A percentile compares a stretch with the other conserved stretches of the same genome.
These are phyloP conservation scores for Phytophthora palmivora DNA, from an alignment of 352 stramenopile species.

Conservation along the genomic window DNA sequence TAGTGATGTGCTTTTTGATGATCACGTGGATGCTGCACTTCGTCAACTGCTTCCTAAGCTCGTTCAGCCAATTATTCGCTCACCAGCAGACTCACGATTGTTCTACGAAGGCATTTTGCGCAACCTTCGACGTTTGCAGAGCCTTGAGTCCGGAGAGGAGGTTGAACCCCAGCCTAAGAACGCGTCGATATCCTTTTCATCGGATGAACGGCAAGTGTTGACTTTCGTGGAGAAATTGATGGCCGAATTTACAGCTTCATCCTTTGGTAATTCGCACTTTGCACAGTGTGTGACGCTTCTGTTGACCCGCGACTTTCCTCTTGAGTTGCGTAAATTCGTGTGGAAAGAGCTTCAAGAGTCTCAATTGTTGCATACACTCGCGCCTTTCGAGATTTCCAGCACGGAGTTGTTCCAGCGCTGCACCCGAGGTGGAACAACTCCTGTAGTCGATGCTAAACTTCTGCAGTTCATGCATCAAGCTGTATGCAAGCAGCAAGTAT, in stretches of 20 bases:
- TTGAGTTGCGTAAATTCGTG: slow-evolving; percentile 63
- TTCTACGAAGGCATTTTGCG: slow-evolving; percentile 58
- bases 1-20: slow-evolving; percentile 75
- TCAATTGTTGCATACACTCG: slow-evolving; percentile 58
- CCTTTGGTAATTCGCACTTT: slow-evolving; percentile 74
- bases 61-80: slow-evolving; percentile 40
- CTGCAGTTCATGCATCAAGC: slow-evolving; percentile 59
- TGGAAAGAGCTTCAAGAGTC: slow-evolving; percentile 75
- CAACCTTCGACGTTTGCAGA: slow-evolving; percentile 61
- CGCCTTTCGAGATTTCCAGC: slow-evolving; percentile 42
- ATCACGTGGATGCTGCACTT: slow-evolving; percentile 64
- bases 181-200: slow-evolving; percentile 43
- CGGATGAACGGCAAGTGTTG: slow-evolving; percentile 60
- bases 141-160: slow-evolving; percentile 41
- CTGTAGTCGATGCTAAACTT: slow-evolving; percentile 46
- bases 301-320: slow-evolving; percentile 60
- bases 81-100: slow-evolving; percentile 22
- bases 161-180: slow-evolving; percentile 2
- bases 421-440: slow-evolving; percentile 22
- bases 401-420: slow-evolving; percentile 47
- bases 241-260: slow-evolving; percentile 71
- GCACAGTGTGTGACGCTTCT: slow-evolving; percentile 70
- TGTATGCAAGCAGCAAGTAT: slow-evolving; percentile 44
- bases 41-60: slow-evolving; percentile 58
- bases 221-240: slow-evolving; percentile 75